Base-by-base conservation (phyloP, 805 yeast species). In the Myxozyma vanderwaltii region DNA sequence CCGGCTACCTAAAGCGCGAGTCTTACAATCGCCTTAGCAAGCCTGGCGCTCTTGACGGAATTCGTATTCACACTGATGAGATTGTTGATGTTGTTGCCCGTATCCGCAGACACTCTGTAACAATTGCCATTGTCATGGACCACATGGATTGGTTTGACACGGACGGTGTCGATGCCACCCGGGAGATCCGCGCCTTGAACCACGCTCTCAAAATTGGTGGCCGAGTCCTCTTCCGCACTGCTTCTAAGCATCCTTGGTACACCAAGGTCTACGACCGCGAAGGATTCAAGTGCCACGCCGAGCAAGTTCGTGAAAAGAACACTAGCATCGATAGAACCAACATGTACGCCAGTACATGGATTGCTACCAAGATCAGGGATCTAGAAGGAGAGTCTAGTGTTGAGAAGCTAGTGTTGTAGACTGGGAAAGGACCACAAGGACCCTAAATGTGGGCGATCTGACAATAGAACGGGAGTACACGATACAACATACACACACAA, bases 111-210 rank as follows among this genome's bases (percentile, higher is more conserved):
- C 79, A 81, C 56, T 81, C 90, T 10, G 78, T 88, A 45, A 84
- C 91, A 3, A 84, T 86, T 66, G 92, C 92, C 33, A 82, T 88
- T 43, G 86, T 88, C 54, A 88, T 88, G 96, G 96, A 88, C 72
- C 96, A 88, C 72, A 87, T 89, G 94, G 96, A 89, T 74, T 88
- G 96, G 96, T 88, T 88, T 70, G 85, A 85, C 66, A 85, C 88
- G 38, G 70, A 77, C 15, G 86, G 86, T 7, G 68, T 68, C 1
- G 91, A 86, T 21, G 91, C 89, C 12, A 74, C 79, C 48, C 77
- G 79, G 45, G 95, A 89, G 71, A 84, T 89, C 63, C 70, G 77
- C 35, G 88, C 89, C 0, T 76, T 89, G 46, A 78, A 79, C 70
- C 77, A 79, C 51, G 86, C 91, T 19, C 76, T 88, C 51, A 80